Base-by-base conservation (phyloP, 495 filamentous ascomycete genomes). In the Cercophora scortea region DNA sequence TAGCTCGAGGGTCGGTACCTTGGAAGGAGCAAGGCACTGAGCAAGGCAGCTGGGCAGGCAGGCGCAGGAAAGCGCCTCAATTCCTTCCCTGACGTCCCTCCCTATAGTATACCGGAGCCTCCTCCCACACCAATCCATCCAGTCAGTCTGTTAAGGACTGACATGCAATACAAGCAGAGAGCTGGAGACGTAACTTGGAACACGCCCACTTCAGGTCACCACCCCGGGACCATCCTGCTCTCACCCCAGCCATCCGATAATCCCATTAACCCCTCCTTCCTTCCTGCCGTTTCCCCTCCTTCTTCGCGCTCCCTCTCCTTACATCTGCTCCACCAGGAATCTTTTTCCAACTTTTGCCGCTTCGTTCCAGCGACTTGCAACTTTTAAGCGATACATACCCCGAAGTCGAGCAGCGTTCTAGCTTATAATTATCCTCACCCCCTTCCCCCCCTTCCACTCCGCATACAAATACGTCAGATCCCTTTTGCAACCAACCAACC, bases 331-430 rank as follows among this genome's bases (percentile, higher is more conserved):
- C n/a, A n/a, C 17, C 34, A 17, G 32, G 12, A 44, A 19, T 16
- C 13, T 16, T 17, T 44, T 17, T 3, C 42, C 25, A 18, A 45
- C 43, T 45, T 45, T 32, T 45, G 18, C 38, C 13, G 32, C 1
- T 51, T 51, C 45, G 42, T 17, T 42, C 32, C 19, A 33, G 9
- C 47, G 5, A n/a, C 45, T 45, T 45, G 49, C 49, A 17, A 15
- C 16, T 45, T 44, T 45, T 44, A 8, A 11, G 41, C 19, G 49
- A 51, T 51, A 51, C 49, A 51, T 51, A 51, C 49, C 49, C 32
- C 39, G 1, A 45, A 43, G n/a, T 43, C n/a, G 42, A 43, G 10
- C 10, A 19, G 3, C 9, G 13, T 38, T 13, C 36, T 38, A 38
- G 36, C 36, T 13, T 38, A 38, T 38, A 38, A 38, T 11, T 38